These are phyloP conservation scores for Alternaria incomplexa DNA, from an alignment of 2,329 filamentous ascomycete genomes.

Conservation along the genomic window DNA sequence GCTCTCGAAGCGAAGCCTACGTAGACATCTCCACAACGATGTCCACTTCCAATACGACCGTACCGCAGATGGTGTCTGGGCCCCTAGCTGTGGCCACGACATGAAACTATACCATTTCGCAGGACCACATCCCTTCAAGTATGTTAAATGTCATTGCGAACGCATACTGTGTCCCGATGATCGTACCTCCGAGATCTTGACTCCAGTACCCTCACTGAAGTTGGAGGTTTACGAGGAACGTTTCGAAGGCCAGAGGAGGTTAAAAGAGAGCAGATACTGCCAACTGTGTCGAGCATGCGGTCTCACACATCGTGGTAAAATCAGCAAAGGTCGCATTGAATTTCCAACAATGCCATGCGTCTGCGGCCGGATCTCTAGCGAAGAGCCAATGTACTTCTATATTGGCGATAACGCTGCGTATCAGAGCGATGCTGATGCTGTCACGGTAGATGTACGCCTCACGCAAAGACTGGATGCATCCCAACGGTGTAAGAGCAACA, in stretches of 20 bases:
- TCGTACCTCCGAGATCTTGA: background rate
- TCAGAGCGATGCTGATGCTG: background rate
- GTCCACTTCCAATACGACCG: background rate
- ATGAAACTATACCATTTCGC: background rate
- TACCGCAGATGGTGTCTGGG: background rate
- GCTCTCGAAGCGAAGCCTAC: background rate
- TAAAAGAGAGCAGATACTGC: background rate
- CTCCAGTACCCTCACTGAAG: background rate
- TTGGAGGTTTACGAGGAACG: background rate
- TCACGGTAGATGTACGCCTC: background rate
- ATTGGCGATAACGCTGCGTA: background rate
- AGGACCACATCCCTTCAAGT: constrained; percentile 1
- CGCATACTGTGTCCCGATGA: background rate
- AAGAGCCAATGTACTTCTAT: background rate
- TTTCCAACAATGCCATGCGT: background rate
- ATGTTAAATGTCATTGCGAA: constrained; percentile 1
- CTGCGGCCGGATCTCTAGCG: background rate
- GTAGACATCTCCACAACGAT: background rate
- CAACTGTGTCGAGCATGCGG: background rate
- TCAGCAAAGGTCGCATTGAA: background rate
- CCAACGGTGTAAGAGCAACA: background rate
- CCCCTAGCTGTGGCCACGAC: background rate
- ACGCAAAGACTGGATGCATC: background rate
- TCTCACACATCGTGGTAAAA: background rate
- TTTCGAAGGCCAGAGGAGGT: background rate